Base-by-base conservation (phyloP, 306 rosid species). In the Cicer pinnatifidum region DNA sequence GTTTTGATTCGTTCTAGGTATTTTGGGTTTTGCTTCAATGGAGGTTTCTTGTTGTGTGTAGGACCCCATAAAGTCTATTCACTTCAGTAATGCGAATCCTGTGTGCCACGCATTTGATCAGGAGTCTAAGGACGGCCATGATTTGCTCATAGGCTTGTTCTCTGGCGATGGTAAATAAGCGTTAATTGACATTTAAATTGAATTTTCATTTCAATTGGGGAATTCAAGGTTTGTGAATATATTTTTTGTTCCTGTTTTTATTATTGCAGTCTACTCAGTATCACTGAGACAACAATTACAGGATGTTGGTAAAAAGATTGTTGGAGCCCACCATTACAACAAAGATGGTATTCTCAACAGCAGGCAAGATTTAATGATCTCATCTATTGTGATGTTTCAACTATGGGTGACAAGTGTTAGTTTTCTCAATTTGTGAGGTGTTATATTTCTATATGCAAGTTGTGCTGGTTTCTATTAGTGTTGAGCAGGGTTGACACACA, bases 261-360 rank as follows among this genome's bases (percentile, higher is more conserved):
- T 78, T 72, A 81, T 84, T 91, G 92, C 81, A 95, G 99, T 91
- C 68, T 91, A 95, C 90, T 88, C 97, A 19, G 96, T 92, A 78
- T 95, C 99, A 78, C 87, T 95, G 88, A 90, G 97, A 83, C 97
- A 95, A 67, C 97, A 95, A 86, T 89, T 95, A 79, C 99, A 95
- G 87, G 99, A 95, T 82, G 96, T 90, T 63, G 97, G 99, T 60
- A 95, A 91, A 81, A 95, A 90, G 91, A 92, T 95, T 82, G 95
- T 92, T 38, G 96, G 93, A 41, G 96, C 93, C 50, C 99, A 87
- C 71, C 97, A 91, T 85, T 92, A 95, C 82, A 95, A 91, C 85
- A 95, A 89, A 86, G 99, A 95, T 48, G 99, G 99, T 79, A 87
- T 95, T 67, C 83, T 91, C 83, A 91, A 89, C 82, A 90, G 63